phyloP scores from a whole-genome alignment of 345 rosid genomes.

The Populus tremula region DNA sequence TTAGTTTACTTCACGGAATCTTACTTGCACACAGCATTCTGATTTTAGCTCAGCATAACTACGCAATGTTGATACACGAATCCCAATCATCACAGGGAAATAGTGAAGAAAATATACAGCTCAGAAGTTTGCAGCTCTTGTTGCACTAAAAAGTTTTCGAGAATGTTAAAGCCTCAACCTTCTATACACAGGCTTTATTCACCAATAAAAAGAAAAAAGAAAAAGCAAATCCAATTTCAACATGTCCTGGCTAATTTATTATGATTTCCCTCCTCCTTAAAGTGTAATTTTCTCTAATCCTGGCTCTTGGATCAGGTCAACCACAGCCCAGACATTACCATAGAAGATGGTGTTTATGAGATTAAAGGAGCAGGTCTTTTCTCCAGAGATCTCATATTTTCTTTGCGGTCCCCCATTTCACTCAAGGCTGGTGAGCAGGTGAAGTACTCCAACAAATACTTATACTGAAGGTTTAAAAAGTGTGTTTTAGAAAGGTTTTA shows the following conservation, averaged over 20 bases:
- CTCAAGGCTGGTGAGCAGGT: slow-evolving; percentile 95
- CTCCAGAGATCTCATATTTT: slow-evolving; percentile 82
- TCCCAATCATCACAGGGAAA: neutral
- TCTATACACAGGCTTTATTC: neutral
- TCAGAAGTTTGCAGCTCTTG: neutral
- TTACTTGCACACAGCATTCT: too few species aligned
- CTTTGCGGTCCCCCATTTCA: slow-evolving; percentile 67
- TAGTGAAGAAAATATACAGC: neutral
- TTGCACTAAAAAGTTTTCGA: neutral
- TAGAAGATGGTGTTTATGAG: slow-evolving; percentile 83
- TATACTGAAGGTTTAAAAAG: neutral
- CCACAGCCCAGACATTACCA: slow-evolving; percentile 63
- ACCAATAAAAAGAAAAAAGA: neutral
- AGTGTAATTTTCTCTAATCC: slow-evolving; percentile 13
- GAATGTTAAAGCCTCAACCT: neutral
- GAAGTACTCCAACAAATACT: slow-evolving; percentile 16
- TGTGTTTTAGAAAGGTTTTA: neutral
- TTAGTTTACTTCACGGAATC: too few species aligned
- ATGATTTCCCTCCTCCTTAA: neutral
- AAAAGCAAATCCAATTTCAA: neutral
- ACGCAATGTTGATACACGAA: neutral
- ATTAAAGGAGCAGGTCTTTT: slow-evolving; percentile 93
- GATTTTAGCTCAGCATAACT: neutral
- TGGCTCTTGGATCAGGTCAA: slow-evolving; percentile 57
- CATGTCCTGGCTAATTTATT: neutral